phyloP scores from a whole-genome alignment of 2,329 filamentous ascomycete genomes.

The Fusarium dlaminii region DNA sequence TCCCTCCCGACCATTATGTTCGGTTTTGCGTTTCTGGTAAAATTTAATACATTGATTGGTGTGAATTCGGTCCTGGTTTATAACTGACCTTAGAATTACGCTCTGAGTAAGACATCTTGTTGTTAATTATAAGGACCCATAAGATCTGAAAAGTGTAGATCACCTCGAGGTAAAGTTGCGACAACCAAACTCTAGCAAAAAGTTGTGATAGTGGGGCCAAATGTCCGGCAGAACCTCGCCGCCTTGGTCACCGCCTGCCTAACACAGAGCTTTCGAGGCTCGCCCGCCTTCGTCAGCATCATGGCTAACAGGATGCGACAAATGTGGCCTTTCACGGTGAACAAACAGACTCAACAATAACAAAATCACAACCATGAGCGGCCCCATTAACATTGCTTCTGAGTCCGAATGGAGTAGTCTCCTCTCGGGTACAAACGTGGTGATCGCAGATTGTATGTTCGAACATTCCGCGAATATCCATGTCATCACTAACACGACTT shows the following conservation, averaged over 20 bases:
- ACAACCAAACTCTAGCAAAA: slow-evolving; percentile 25
- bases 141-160: not conserved
- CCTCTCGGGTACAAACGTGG: slow-evolving; percentile 77
- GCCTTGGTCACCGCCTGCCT: slow-evolving; percentile 37
- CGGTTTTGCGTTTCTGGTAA: slow-evolving; percentile 61
- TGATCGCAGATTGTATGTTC: slow-evolving; percentile 86
- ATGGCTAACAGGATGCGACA: slow-evolving; percentile 25
- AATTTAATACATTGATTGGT: not conserved
- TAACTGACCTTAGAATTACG: slow-evolving; percentile 46
- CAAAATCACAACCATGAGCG: slow-evolving; percentile 52
- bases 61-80: not conserved
- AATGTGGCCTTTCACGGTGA: slow-evolving; percentile 35
- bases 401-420: slow-evolving; percentile 76
- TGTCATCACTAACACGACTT: slow-evolving; percentile 41
- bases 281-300: slow-evolving; percentile 32
- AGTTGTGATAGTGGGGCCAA: slow-evolving; percentile 29
- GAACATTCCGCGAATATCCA: not conserved
- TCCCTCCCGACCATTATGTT: slow-evolving; percentile 48
- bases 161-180: not conserved
- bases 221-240: slow-evolving; percentile 44
- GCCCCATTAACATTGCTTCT: slow-evolving; percentile 68
- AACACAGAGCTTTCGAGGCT: not conserved
- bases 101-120: slow-evolving; percentile 48
- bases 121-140: not conserved
- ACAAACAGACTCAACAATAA: slow-evolving; percentile 4